Evolutionary conservation across 2,329 filamentous ascomycete species (phyloP), one percentile per base, ranked within the genome.

Genomic region (Zymoseptoria brevis): DNA sequence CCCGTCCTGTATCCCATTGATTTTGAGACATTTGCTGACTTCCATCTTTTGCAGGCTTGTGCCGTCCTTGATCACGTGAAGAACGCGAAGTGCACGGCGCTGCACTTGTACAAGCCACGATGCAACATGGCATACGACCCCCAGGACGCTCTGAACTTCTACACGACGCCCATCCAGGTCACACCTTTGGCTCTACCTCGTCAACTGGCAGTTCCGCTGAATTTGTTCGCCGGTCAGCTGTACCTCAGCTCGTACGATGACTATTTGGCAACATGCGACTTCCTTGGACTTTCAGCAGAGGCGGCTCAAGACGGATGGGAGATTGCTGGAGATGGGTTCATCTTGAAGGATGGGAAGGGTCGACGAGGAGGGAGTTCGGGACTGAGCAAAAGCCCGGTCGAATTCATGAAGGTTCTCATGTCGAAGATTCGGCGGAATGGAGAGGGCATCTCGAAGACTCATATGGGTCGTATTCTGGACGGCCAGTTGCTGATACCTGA

Each of bases 141-240:
- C 1, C 68, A 85, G 0, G 80, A 85, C 52, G 54, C 67, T 0
- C 71, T 86, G 0, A 59, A 71, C 1, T 45, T 16, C 13, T 81
- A 76, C 65, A 45, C 51, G 9, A n/a, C 16, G 8, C 22, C 51
- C 13, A 29, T 19, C 8, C 51, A 26, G 51, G 13, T n/a, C 3
- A 13, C 45, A n/a, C 9, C 24, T 19, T 21, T 21, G 19, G 6
- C 19, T 13, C 6, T 69, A 3, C 66, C 64, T 8, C 69, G 65
- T 9, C 66, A 55, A 0, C 66, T 81, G 0, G 68, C 74, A 0
- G 71, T 75, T 0, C 75, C 82, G 58, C 76, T 90, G 0, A 86
- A 87, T 52, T 72, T 90, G 0, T 89, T 90, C 58, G 76, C 87
- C 0, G 87, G 87, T 0, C 84, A 87, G 57, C 75, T 89, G 0